These are phyloP conservation scores for Fusarium pseudograminearum DNA, from an alignment of 2,329 filamentous ascomycete genomes.

Conservation along the genomic window DNA sequence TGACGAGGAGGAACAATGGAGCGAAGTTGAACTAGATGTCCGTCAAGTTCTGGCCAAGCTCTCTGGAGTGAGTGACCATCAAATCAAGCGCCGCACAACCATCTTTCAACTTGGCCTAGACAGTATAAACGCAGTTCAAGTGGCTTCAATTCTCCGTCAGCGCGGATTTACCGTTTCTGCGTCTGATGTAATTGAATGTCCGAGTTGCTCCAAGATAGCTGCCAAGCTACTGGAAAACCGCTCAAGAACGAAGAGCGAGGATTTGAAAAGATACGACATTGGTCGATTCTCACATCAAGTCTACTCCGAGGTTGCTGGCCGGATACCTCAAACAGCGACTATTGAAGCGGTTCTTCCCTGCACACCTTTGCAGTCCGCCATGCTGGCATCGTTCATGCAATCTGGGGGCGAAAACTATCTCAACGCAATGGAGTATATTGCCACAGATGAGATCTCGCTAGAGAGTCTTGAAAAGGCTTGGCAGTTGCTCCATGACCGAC, in stretches of 20 bases:
- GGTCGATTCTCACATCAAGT: conserved; percentile 54
- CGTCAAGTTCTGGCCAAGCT: conserved; percentile 69
- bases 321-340: conserved; percentile 35
- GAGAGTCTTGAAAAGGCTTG: conserved; percentile 68
- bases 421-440: conserved; percentile 73
- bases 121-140: conserved; percentile 87
- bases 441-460: conserved; percentile 57
- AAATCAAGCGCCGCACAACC: conserved; percentile 72
- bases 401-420: conserved; percentile 78
- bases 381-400: conserved; percentile 79
- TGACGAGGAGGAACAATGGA: conserved; percentile 58
- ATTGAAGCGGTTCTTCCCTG: conserved; percentile 78
- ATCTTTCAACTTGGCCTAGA: conserved; percentile 92
- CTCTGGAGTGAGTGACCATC: conserved; percentile 61
- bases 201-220: conserved; percentile 59
- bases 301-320: conserved; percentile 44
- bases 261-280: conserved; percentile 54
- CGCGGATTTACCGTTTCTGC: conserved; percentile 70
- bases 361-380: conserved; percentile 82
- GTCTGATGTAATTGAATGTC: conserved; percentile 78
- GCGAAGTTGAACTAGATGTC: conserved; percentile 63
- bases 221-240: conserved; percentile 41
- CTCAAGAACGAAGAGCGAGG: not conserved
- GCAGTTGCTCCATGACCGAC: conserved; percentile 62
- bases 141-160: conserved; percentile 75